Conservation (phyloP, 345 rosid genomes). For the Aurinia saxatilis region DNA sequence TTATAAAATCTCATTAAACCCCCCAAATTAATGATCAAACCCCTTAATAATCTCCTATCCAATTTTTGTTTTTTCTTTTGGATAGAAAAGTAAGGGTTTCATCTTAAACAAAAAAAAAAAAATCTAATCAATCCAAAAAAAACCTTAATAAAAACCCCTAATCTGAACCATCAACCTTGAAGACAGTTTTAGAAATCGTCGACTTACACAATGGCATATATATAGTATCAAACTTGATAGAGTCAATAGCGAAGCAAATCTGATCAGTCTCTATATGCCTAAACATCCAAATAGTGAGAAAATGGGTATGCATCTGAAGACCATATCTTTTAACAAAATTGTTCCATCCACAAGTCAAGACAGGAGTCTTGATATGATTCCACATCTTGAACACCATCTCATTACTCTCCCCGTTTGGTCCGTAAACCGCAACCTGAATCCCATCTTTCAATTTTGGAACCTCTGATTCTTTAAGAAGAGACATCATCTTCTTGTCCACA, state of each 20-base stretch:
- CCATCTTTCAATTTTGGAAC: not conserved
- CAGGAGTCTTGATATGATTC: not conserved
- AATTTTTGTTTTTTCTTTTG: no score
- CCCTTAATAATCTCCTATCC: not conserved
- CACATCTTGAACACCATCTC: not conserved
- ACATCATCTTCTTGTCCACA: not conserved
- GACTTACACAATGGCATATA: not conserved
- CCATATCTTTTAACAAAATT: not conserved
- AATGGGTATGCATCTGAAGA: not conserved
- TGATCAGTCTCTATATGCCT: not conserved
- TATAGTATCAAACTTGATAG: not conserved
- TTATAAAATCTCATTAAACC: not conserved
- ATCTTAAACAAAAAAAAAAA: not conserved
- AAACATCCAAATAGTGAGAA: constrained; percentile 6
- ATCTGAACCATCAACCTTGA: not conserved
- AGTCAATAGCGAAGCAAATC: constrained; percentile 1
- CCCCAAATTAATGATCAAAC: no score
- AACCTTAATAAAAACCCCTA: not conserved
- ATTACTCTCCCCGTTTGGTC: constrained; percentile 2
- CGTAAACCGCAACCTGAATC: not conserved
- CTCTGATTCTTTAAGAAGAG: not conserved
- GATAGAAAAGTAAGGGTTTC: not conserved
- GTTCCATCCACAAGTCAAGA: not conserved
- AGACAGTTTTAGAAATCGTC: not conserved
- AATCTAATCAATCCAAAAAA: not conserved